Evolutionary conservation across 805 yeast species (phyloP).

Genomic region (Candida adriatica): DNA sequence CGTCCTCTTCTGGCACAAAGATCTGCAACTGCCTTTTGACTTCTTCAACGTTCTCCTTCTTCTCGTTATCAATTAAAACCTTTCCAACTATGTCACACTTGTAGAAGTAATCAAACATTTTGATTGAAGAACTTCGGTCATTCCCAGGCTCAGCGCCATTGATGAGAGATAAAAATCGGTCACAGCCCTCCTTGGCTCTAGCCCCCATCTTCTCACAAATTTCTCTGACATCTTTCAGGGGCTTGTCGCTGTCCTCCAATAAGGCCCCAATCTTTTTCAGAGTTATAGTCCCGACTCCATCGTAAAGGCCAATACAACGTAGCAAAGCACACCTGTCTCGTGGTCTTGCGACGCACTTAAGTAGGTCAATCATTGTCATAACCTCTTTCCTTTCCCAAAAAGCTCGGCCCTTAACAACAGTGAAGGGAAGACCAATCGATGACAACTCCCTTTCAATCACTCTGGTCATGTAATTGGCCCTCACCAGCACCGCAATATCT

Average conservation of each 20-base stretch:
- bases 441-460: conserved; percentile 59
- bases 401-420: conserved; percentile 63
- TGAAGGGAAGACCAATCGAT: conserved; percentile 51
- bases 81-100: conserved; percentile 2
- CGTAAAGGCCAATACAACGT: conserved; percentile 44
- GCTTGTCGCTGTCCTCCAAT: conserved; percentile 6
- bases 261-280: conserved; percentile 6
- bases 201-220: conserved; percentile 4
- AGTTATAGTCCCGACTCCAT: conserved; percentile 50
- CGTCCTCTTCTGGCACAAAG: conserved; percentile 24
- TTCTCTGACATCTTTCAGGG: conserved; percentile 9
- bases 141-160: conserved; percentile 1
- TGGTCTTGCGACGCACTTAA: conserved; percentile 54
- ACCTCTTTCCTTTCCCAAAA: conserved; percentile 80
- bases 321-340: conserved; percentile 54
- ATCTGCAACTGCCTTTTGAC: conserved; percentile 30
- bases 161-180: conserved; percentile 1
- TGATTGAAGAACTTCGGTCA: conserved; percentile 3
- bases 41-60: conserved; percentile 33
- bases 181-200: conserved; percentile 6
- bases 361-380: conserved; percentile 49
- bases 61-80: conserved; percentile 23
- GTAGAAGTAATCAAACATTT: conserved; percentile 13
- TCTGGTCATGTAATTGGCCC: conserved; percentile 58
- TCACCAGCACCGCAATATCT: conserved; percentile 69